phyloP scores from a whole-genome alignment of 176 grass and related monocot genomes.

The Oryza rufipogon region DNA sequence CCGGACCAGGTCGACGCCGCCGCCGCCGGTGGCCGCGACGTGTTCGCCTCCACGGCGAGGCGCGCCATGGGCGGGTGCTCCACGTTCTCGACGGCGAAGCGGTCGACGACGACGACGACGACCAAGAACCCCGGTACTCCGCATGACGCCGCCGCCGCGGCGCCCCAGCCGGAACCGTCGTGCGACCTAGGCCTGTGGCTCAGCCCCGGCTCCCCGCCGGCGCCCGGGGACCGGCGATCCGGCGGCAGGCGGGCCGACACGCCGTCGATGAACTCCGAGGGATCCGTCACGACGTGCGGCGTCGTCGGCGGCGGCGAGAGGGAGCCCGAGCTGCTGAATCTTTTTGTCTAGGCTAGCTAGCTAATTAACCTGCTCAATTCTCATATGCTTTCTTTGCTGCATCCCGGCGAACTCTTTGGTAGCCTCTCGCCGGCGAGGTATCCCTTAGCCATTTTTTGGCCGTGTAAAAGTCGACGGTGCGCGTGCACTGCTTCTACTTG shows the following conservation, averaged over 20 bases:
- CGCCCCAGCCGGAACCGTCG: background rate
- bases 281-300: conserved; percentile 67
- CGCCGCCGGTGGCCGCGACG: conserved; percentile 19
- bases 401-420: conserved; percentile 34
- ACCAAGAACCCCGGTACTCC: background rate
- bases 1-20: conserved; percentile 43
- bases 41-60: conserved; percentile 22
- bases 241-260: conserved; percentile 44
- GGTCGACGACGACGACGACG: conserved; percentile 1
- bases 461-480: conserved; percentile 33
- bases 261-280: conserved; percentile 79
- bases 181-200: conserved; percentile 66
- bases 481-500: background rate
- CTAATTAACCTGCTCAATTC: background rate
- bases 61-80: conserved; percentile 42
- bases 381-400: background rate
- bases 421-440: conserved; percentile 51
- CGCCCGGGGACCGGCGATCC: conserved; percentile 10
- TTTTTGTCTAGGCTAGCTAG: conserved; percentile 59
- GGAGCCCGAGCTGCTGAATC: conserved; percentile 66
- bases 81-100: conserved; percentile 57
- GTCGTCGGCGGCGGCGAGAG: conserved; percentile 20
- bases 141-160: conserved; percentile 6
- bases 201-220: conserved; percentile 35
- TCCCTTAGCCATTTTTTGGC: conserved; percentile 15